phyloP scores from a whole-genome alignment of 2,329 filamentous ascomycete genomes.

The Penicillium sp. region DNA sequence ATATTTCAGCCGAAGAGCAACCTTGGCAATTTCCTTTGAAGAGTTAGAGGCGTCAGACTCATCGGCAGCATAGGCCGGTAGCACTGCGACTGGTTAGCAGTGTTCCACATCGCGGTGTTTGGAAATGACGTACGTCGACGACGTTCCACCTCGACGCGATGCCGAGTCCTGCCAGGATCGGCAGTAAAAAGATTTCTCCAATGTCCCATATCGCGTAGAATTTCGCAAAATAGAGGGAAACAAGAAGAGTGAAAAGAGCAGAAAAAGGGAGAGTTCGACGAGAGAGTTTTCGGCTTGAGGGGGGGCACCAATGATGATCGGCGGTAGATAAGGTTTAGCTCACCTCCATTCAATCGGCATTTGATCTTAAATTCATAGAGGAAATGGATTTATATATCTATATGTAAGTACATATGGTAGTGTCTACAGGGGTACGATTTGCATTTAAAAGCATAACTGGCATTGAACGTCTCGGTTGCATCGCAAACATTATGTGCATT shows the following conservation, averaged over 20 bases:
- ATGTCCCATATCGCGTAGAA: constrained; percentile 33
- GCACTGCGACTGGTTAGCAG: constrained; percentile 35
- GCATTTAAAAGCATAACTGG: constrained; percentile 24
- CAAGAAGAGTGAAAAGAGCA: neutral
- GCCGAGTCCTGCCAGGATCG: constrained; percentile 28
- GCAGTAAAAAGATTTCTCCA: constrained; percentile 38
- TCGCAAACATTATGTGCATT: constrained; percentile 38
- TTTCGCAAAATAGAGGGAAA: neutral
- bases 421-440: neutral
- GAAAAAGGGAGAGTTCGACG: neutral
- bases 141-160: constrained; percentile 38
- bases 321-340: constrained; percentile 9
- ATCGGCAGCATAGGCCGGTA: constrained; percentile 42
- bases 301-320: constrained; percentile 5
- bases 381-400: neutral
- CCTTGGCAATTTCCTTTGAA: constrained; percentile 77
- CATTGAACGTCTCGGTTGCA: constrained; percentile 26
- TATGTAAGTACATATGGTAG: neutral
- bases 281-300: neutral
- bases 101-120: constrained; percentile 4
- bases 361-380: neutral
- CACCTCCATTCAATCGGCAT: neutral
- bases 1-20: constrained; percentile 85
- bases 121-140: constrained; percentile 41
- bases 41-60: constrained; percentile 63